Base-by-base conservation (phyloP, 192 early-diverging fungal species). In the Coemansia javaensis region DNA sequence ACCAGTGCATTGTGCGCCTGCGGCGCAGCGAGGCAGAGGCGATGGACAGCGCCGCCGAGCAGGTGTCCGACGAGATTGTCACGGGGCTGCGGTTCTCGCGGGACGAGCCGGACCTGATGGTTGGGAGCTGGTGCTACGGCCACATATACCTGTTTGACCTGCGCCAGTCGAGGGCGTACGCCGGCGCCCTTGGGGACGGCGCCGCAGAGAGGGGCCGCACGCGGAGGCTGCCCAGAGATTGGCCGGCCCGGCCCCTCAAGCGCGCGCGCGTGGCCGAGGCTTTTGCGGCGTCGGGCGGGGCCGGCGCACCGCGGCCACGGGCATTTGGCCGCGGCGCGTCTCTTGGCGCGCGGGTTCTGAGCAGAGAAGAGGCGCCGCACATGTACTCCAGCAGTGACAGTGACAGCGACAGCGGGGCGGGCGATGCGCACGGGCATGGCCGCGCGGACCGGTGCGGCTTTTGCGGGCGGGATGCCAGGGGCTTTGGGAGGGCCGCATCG, bases 51-150 rank as follows among this genome's bases (percentile, higher is more conserved):
- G n/a, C 55, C 13, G 37, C 39, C 31, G 65, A 66, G 42, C 17
- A 27, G 9, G 24, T 40, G 4, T 59, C 70, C 0, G 54, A 74
- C 28, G 56, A 45, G 10, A 39, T 38, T 1, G 70, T 74, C 15
- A 77, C 75, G 9, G 75, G 63, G 1, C 51, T 77, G 37, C 47
- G 57, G 10, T 77, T 72, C 61, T 71, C 63, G 9, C 34, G 34
- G 7, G 59, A 63, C 51, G 37, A 37, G 8, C 33, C 68, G 8
- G 48, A 59, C 31, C 58, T 79, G 33, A 47, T 84, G 12, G 35
- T 82, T 30, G 81, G 77, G 7, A 82, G 77, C 28, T 84, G 82
- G 82, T 71, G 72, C 50, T 71, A 71, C 5, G 69, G 77, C 35
- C 45, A 53, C 21, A 59, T 81, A 4, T 82, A 82, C 41, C 32